phyloP scores from a whole-genome alignment of 2,329 filamentous ascomycete genomes.

The Fusarium lateritium region DNA sequence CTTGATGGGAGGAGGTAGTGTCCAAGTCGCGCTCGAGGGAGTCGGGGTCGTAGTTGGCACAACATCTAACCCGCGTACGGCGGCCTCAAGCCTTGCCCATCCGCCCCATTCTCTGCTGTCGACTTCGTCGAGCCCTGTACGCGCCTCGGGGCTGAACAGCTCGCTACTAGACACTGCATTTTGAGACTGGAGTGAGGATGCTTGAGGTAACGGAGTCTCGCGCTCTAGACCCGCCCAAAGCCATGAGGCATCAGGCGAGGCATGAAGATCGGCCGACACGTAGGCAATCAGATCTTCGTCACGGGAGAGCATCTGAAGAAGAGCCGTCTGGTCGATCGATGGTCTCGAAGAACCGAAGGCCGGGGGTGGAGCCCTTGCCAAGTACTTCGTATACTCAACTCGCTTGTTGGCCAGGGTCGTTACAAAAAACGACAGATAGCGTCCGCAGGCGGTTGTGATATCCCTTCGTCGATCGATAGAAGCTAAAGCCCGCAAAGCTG shows the following conservation, averaged over 20 bases:
- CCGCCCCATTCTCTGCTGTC: conserved; percentile 81
- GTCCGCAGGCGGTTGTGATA: conserved; percentile 83
- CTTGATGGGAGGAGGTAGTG: conserved; percentile 55
- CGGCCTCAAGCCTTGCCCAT: conserved; percentile 80
- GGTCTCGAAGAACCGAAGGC: conserved; percentile 50
- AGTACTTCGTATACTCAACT: conserved; percentile 60
- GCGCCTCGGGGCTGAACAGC: conserved; percentile 62
- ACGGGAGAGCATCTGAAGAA: conserved; percentile 57
- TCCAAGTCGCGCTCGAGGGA: conserved; percentile 54
- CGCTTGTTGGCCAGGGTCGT: conserved; percentile 73
- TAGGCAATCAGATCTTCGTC: conserved; percentile 94
- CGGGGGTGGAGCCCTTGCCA: conserved; percentile 54
- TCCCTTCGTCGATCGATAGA: conserved; percentile 80
- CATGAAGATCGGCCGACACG: conserved; percentile 88
- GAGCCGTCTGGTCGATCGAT: conserved; percentile 51
- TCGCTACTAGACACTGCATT: conserved; percentile 53
- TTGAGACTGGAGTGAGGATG: conserved; percentile 35
- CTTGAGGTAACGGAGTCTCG: conserved; percentile 54
- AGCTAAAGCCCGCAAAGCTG: conserved; percentile 79
- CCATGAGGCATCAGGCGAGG: conserved; percentile 83
- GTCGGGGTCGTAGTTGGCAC: conserved; percentile 49
- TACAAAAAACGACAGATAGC: conserved; percentile 86
- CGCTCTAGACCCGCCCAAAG: conserved; percentile 79
- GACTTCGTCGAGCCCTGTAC: conserved; percentile 68
- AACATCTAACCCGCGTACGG: conserved; percentile 52